A percentile compares a stretch with the other conserved stretches of the same genome.
These are phyloP conservation scores for Populus hybrid DNA, from an alignment of 441 rosid species.

Conservation along the genomic window DNA sequence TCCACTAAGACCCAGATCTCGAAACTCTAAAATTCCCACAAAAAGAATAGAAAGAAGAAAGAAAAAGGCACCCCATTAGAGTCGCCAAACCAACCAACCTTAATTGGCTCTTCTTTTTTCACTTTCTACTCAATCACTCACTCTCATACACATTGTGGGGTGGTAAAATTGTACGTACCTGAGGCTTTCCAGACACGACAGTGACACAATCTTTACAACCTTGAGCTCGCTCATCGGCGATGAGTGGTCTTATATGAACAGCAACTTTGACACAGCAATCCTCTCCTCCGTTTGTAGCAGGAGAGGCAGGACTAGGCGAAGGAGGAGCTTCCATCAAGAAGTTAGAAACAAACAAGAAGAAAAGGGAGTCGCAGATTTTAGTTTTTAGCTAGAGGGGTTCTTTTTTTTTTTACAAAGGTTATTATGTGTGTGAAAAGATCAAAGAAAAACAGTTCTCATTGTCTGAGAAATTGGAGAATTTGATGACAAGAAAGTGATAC, in stretches of 20 bases:
- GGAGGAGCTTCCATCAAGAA: constrained; percentile 57
- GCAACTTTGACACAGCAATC: constrained; percentile 97
- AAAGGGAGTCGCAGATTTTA: constrained; percentile 4
- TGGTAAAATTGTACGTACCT: constrained; percentile 44
- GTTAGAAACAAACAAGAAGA: constrained; percentile 14
- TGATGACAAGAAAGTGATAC: constrained; percentile 46
- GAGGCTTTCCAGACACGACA: constrained; percentile 85
- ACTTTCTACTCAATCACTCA: background rate
- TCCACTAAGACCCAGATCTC: constrained; percentile 47
- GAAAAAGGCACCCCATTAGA: background rate
- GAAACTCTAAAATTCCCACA: constrained; percentile 4
- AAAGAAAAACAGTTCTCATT: constrained; percentile 34
- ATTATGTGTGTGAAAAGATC: background rate
- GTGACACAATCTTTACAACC: constrained; percentile 97
- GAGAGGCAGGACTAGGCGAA: constrained; percentile 1
- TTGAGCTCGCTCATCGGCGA: constrained; percentile 82
- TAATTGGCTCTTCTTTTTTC: background rate
- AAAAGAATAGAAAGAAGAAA: background rate
- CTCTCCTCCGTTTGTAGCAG: constrained; percentile 37
- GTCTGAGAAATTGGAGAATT: constrained; percentile 32
- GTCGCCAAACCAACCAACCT: background rate
- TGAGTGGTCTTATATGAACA: constrained; percentile 92
- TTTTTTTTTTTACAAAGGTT: background rate
- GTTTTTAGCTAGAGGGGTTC: background rate
- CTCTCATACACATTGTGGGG: background rate